These are phyloP conservation scores for Cymodocea nodosa DNA, from an alignment of 116 monocot genomes.

Conservation along the genomic window DNA sequence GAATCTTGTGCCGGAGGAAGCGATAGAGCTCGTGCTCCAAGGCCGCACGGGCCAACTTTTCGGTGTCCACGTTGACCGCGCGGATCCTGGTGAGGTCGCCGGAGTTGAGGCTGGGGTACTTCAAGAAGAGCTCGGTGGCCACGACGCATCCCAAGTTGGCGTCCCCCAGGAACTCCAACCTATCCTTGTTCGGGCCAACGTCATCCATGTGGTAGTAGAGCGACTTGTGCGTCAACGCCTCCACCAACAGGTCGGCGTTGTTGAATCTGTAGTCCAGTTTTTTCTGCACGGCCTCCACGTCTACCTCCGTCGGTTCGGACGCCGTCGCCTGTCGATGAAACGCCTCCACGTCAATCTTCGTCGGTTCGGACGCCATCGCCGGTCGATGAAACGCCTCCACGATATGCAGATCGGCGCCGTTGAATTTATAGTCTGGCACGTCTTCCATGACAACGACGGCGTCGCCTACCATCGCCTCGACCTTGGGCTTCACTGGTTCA, in stretches of 20 bases:
- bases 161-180: constrained; percentile 14
- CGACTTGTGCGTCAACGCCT: constrained; percentile 4
- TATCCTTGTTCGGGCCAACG: background rate
- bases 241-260: background rate
- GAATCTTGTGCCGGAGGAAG: constrained; percentile 22
- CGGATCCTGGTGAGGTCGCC: constrained; percentile 7
- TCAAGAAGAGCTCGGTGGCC: constrained; percentile 1
- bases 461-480: too few species aligned
- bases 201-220: background rate
- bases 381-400: too few species aligned
- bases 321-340: too few species aligned
- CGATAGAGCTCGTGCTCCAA: constrained; percentile 12
- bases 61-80: constrained; percentile 31
- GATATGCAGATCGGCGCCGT: too few species aligned
- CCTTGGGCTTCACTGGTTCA: background rate
- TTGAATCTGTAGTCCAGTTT: background rate
- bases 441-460: too few species aligned
- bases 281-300: background rate
- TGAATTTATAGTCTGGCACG: too few species aligned
- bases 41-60: constrained; percentile 33
- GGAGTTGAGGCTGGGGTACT: background rate
- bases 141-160: constrained; percentile 1
- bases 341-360: background rate
- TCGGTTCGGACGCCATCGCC: too few species aligned
- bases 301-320: too few species aligned